A percentile compares a stretch with the other conserved stretches of the same genome.
phyloP scores from a whole-genome alignment of 1,284 basidiomycete species.

The Macrocystidia cucumis region DNA sequence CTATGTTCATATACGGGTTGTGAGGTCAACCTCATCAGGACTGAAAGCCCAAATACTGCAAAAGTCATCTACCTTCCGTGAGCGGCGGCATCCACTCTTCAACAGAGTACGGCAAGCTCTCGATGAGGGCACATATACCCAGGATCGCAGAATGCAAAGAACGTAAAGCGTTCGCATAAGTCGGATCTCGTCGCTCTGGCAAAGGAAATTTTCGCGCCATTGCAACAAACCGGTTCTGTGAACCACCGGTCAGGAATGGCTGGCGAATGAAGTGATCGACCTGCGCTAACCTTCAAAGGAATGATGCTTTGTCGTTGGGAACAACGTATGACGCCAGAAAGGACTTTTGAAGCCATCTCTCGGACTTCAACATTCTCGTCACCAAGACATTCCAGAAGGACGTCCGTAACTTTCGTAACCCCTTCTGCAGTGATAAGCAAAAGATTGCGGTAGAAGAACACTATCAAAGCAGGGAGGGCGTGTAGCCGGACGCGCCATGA shows the following conservation, averaged over 20 bases:
- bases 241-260: conserved; percentile 6
- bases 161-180: conserved; percentile 70
- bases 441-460: conserved; percentile 86
- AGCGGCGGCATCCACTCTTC: conserved; percentile 73
- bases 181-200: conserved; percentile 63
- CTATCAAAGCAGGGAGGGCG: conserved; percentile 65
- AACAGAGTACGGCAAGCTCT: conserved; percentile 74
- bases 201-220: conserved; percentile 58
- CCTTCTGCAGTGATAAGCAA: conserved; percentile 63
- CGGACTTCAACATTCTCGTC: conserved; percentile 94
- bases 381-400: conserved; percentile 74
- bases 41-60: conserved; percentile 14
- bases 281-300: conserved; percentile 73
- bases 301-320: conserved; percentile 88
- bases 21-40: conserved; percentile 7
- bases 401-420: conserved; percentile 69
- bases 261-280: too few species aligned
- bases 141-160: conserved; percentile 86
- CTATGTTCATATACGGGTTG: conserved; percentile 30
- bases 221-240: conserved; percentile 72
- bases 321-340: conserved; percentile 88
- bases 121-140: conserved; percentile 80
- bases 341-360: conserved; percentile 86
- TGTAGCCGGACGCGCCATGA: conserved; percentile 77
- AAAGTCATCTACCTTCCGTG: conserved; percentile 51